phyloP scores from a whole-genome alignment of 345 rosid genomes.

The Aquilaria malaccensis region DNA sequence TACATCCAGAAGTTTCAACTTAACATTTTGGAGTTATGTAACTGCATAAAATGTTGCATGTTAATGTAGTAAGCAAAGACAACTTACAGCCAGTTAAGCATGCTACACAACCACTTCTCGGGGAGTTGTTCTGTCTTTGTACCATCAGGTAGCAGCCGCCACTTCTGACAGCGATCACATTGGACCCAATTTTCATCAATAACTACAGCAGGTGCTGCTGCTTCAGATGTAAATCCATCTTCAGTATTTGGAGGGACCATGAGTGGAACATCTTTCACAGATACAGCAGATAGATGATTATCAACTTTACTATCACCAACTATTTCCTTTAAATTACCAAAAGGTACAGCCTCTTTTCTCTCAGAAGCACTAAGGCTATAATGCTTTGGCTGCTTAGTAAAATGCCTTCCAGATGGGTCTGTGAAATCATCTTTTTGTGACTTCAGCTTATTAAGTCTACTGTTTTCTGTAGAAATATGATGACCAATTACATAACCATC shows the following conservation, averaged over 20 bases:
- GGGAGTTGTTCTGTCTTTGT: constrained; percentile 48
- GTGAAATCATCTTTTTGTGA: constrained; percentile 13
- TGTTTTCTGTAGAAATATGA: constrained; percentile 23
- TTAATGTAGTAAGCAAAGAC: too few species aligned
- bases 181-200: constrained; percentile 49
- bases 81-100: constrained; percentile 87
- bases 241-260: constrained; percentile 15
- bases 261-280: constrained; percentile 21
- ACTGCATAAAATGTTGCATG: too few species aligned
- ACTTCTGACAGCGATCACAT: constrained; percentile 58
- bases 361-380: constrained; percentile 14
- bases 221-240: constrained; percentile 24
- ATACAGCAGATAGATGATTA: constrained; percentile 17
- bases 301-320: constrained; percentile 20
- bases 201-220: constrained; percentile 17
- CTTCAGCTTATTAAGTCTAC: constrained; percentile 22
- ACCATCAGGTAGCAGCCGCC: constrained; percentile 63
- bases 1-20: too few species aligned
- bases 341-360: constrained; percentile 18
- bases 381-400: constrained; percentile 19
- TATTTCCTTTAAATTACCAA: constrained; percentile 25
- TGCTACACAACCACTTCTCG: constrained; percentile 66
- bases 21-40: too few species aligned
- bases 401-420: constrained; percentile 15
- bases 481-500: constrained; percentile 6